Evolutionary conservation across 2,329 filamentous ascomycete species (phyloP).

Genomic region (Cytospora leucostoma): DNA sequence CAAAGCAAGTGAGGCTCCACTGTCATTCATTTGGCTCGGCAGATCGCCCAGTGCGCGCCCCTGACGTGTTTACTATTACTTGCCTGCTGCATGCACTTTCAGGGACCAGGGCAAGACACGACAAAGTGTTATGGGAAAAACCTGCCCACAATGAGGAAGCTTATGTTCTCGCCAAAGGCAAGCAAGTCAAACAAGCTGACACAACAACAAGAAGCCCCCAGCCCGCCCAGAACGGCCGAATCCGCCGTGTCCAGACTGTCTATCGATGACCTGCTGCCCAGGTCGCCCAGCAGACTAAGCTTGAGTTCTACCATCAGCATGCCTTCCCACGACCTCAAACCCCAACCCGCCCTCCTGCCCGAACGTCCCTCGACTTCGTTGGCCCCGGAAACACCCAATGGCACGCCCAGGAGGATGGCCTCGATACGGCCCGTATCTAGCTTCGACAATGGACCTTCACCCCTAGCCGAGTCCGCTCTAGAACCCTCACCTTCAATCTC

Average conservation of each 20-base stretch:
- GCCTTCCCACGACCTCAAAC: slow-evolving; percentile 20
- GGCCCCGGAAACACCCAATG: slow-evolving; percentile 28
- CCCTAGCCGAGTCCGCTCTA: slow-evolving; percentile 45
- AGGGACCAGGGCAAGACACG: slow-evolving; percentile 26
- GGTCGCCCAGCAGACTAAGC: slow-evolving; percentile 25
- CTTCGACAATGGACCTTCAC: slow-evolving; percentile 46
- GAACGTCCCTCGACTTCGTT: slow-evolving; percentile 33
- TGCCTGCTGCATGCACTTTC: slow-evolving; percentile 18
- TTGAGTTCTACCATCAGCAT: slow-evolving; percentile 21
- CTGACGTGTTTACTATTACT: slow-evolving; percentile 30
- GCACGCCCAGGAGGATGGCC: slow-evolving; percentile 38
- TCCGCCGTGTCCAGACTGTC: slow-evolving; percentile 24
- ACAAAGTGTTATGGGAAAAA: slow-evolving; percentile 20
- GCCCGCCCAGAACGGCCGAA: slow-evolving; percentile 26
- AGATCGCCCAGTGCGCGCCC: slow-evolving; percentile 16
- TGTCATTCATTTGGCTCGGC: slow-evolving; percentile 26
- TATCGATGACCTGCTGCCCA: slow-evolving; percentile 21
- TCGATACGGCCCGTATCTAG: slow-evolving; percentile 59
- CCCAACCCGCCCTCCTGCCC: slow-evolving; percentile 30
- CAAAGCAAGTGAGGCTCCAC: slow-evolving; percentile 24
- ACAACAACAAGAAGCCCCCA: slow-evolving; percentile 26
- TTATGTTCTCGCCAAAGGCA: slow-evolving; percentile 26
- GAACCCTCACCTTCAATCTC: slow-evolving; percentile 39
- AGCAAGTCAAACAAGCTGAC: slow-evolving; percentile 28
- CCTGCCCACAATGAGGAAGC: slow-evolving; percentile 28